Evolutionary conservation across 345 rosid genomes (phyloP), one percentile per base, ranked within the genome.

Genomic region (Sisymbrium irio): DNA sequence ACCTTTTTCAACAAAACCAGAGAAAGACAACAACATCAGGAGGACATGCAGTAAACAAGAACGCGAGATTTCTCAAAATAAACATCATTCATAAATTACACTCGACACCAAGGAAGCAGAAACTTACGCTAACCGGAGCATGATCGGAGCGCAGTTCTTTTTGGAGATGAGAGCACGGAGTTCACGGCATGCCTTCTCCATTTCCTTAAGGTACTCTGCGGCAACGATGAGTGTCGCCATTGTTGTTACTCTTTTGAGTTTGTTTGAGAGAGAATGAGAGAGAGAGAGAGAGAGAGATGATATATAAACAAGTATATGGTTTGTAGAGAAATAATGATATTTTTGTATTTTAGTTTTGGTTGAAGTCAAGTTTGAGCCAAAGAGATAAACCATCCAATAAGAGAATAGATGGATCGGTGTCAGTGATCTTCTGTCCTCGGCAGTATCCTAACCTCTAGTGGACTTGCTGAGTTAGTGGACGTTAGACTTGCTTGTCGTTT

Each of bases 141-240:
- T 90, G 79, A 90, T 87, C 1, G 98, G 98, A 77, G 97, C 97
- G 67, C 97, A 90, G 73, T 84, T 84, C 85, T 86, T 90, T 71
- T 37, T 47, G 51, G 98, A 82, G 80, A 90, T 90, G 58, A 93
- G 83, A 57, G 93, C 84, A 25, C 97, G 93, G 71, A 90, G 93
- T 14, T 90, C 88, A 65, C 97, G 93, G 57, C 96, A 93, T 61
- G 93, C 89, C 72, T 84, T 88, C 42, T 87, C 93, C 75, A 93
- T 76, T 81, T 85, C 91, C 83, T 86, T 87, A 25, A 88, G 81
- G 83, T 93, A 93, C 40, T 85, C 98, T 0, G 83, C 81, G 69
- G 87, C 87, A 37, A 92, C 92, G 14, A 88, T 79, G 46, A 80
- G 88, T 20, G 80, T 58, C 69, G 91, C 87, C 97, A 92, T n/a